Base-by-base conservation (phyloP, 768 basidiomycete genomes). In the Mycena venus region DNA sequence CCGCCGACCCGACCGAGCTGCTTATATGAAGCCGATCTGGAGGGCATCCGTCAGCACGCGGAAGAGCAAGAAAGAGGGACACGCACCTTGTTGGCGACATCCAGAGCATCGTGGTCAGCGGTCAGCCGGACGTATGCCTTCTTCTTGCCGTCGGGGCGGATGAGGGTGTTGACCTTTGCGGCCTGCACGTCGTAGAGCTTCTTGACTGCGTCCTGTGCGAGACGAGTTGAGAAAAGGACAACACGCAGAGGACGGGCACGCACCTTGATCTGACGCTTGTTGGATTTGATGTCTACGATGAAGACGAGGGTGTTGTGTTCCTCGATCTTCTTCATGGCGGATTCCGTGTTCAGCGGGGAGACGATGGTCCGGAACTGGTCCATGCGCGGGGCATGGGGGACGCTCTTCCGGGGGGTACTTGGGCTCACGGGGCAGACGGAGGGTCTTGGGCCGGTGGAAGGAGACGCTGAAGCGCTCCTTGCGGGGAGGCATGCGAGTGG, bases 301-400 rank as follows among this genome's bases (percentile, higher is more conserved):
- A 99, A 99, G 73, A 99, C 98, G 71, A 99, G 91, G 36, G 98
- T 99, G 87, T 99, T 99, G 90, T 99, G 93, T 86, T 99, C 98
- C 90, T 99, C 98, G 71, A 99, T 99, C 92, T 99, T 98, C 92
- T 99, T 98, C 98, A 99, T 99, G 75, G 98, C 97, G 15, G 92
- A 94, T 86, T 99, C 97, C 19, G 96, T 98, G 92, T 96, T 98
- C 84, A 96, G 84, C 21, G 95, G 95, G 63, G 93, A 94, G 68
- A 96, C 92, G 81, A 99, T 95, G 53, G 95, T 97, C 86, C 96
- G 90, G 90, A 93, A 98, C 85, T 98, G 95, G 82, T 99, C 98
- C 96, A 99, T 96, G 77, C 98, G 88, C 32, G 97, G 96, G 4
- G 91, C 92, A 89, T 98, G 97, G 59, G 93, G 93, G 79, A 99